These are phyloP conservation scores for Gastrolobium bilobum DNA, from an alignment of 306 rosid species.

Conservation along the genomic window DNA sequence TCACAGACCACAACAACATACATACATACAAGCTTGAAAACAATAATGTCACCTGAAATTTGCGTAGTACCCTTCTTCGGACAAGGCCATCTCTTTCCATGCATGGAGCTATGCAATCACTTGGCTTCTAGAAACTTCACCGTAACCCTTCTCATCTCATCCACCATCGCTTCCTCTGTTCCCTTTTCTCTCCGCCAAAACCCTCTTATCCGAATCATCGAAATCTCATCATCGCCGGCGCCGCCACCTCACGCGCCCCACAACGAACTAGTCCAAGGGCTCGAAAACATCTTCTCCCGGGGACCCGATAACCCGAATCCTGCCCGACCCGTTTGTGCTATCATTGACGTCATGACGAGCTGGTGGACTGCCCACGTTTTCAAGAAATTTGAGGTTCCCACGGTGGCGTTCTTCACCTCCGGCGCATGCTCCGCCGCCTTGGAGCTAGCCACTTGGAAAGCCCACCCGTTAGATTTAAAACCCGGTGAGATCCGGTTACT, in stretches of 20 bases:
- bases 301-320: constrained; percentile 21
- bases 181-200: constrained; percentile 60
- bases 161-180: constrained; percentile 57
- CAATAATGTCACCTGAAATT: constrained; percentile 57
- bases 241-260: constrained; percentile 31
- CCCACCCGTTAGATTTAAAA: constrained; percentile 53
- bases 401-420: constrained; percentile 66
- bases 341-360: constrained; percentile 67
- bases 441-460: constrained; percentile 67
- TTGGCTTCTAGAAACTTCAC: constrained; percentile 58
- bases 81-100: constrained; percentile 76
- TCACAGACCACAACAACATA: background rate
- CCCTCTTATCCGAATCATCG: constrained; percentile 58
- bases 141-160: constrained; percentile 54
- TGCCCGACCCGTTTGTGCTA: constrained; percentile 60
- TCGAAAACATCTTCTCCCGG: constrained; percentile 53
- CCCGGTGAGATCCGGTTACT: constrained; percentile 59
- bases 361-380: constrained; percentile 61
- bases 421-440: constrained; percentile 70
- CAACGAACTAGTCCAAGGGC: constrained; percentile 27
- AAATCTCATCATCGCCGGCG: constrained; percentile 42
- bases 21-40: background rate
- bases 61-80: constrained; percentile 68
- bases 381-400: constrained; percentile 57
- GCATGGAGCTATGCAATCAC: constrained; percentile 72